Percentiles rank a stretch among this genome's conserved stretches.
Conservation (phyloP, 805 yeast genomes). For the Candida alai region DNA sequence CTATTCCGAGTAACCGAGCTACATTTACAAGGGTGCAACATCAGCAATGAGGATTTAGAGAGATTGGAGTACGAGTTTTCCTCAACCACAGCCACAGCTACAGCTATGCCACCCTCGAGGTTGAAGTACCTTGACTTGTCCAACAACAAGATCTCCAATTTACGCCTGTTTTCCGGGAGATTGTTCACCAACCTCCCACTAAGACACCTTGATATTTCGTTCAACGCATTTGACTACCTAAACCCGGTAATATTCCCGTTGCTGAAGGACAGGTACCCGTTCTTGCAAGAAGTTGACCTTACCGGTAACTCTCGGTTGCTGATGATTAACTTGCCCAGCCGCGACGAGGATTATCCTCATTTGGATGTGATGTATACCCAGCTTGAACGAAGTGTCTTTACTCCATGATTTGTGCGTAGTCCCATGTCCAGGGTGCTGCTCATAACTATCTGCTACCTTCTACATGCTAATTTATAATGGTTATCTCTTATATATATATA, state of each 20-base stretch:
- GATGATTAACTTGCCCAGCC: not conserved
- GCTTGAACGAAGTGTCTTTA: not conserved
- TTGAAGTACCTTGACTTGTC: slow-evolving; percentile 6
- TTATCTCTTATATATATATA: too few species aligned
- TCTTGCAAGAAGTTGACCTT: slow-evolving; percentile 5
- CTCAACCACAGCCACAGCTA: too few species aligned
- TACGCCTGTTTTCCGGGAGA: slow-evolving; percentile 7
- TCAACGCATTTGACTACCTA: slow-evolving; percentile 10
- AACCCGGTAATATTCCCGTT: slow-evolving; percentile 11
- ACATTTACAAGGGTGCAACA: slow-evolving; percentile 10
- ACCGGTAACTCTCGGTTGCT: slow-evolving; percentile 7
- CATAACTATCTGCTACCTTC: too few species aligned
- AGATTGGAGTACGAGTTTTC: slow-evolving; percentile 7
- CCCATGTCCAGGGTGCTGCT: too few species aligned
- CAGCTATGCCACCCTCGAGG: not conserved
- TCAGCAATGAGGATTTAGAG: slow-evolving; percentile 11
- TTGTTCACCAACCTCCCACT: slow-evolving; percentile 9
- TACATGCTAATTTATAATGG: not conserved
- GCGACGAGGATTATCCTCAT: slow-evolving; percentile 1
- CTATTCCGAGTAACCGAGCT: slow-evolving; percentile 7
- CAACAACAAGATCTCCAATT: slow-evolving; percentile 9
- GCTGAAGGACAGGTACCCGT: slow-evolving; percentile 1
- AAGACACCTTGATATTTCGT: slow-evolving; percentile 10
- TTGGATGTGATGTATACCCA: slow-evolving; percentile 4
- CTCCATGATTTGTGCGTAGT: too few species aligned